phyloP scores from a whole-genome alignment of 2,329 filamentous ascomycete genomes.

The Fusarium albosuccineum region DNA sequence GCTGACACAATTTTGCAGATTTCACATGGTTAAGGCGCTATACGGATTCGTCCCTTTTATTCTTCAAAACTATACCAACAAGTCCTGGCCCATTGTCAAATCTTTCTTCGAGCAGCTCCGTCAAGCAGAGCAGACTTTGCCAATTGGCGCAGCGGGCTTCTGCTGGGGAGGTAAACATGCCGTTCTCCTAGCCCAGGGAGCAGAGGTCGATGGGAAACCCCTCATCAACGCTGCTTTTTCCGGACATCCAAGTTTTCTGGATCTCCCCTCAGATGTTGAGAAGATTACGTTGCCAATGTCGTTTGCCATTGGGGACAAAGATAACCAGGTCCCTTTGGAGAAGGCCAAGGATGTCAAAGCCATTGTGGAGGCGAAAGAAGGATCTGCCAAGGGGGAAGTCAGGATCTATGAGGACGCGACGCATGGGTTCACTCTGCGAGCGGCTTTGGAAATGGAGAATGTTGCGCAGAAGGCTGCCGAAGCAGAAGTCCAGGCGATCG shows the following conservation, averaged over 20 bases:
- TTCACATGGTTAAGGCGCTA: constrained; percentile 43
- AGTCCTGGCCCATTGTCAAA: constrained; percentile 51
- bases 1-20: constrained; percentile 28
- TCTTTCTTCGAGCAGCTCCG: constrained; percentile 55
- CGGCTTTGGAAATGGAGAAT: constrained; percentile 45
- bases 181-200: constrained; percentile 59
- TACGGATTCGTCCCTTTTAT: constrained; percentile 49
- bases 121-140: constrained; percentile 45
- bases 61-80: constrained; percentile 46
- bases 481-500: constrained; percentile 52
- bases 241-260: constrained; percentile 65
- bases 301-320: constrained; percentile 61
- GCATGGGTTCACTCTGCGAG: constrained; percentile 58
- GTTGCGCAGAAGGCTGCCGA: constrained; percentile 45
- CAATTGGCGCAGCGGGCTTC: constrained; percentile 68
- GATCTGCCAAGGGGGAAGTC: constrained; percentile 52
- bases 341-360: constrained; percentile 51
- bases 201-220: constrained; percentile 46
- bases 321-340: constrained; percentile 54
- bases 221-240: constrained; percentile 66
- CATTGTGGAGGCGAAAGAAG: constrained; percentile 52
- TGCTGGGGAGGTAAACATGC: constrained; percentile 73
- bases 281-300: constrained; percentile 59
- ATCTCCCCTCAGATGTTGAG: constrained; percentile 62
- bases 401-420: constrained; percentile 53